Base-by-base conservation (phyloP, 306 rosid genomes). In the Glycine latifolia region DNA sequence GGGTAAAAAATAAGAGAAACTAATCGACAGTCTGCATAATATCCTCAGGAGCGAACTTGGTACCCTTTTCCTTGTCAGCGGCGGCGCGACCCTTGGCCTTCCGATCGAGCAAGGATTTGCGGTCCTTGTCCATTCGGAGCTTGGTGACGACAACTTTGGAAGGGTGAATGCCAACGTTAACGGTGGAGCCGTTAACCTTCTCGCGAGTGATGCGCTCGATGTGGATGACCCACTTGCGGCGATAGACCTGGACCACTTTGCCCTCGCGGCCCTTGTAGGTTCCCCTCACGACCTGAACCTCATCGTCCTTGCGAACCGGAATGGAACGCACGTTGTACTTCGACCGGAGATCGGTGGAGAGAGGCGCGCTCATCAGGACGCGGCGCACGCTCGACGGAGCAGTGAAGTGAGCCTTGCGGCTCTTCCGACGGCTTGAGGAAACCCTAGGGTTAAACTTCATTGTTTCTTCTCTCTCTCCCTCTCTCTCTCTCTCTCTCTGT, bases 31-130 rank as follows among this genome's bases (percentile, higher is more conserved):
- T 88, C 76, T 95, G 99, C 99, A 95, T 91, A 35, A 95, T 88
- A 35, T 95, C 99, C 85, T 95, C 99, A 0, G 99, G 89, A 0
- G 99, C 91, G 76, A 95, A 95, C 90, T 95, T 95, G 67, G 97
- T 88, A 1, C 97, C 99, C 90, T 95, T 95, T 55, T 89, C 99
- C 89, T 95, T 95, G 15, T 95, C 99, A 0, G 99, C 97, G 2
- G 97, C 97, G 37, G 99, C 95, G 15, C 95, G 97, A 1, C 97
- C 99, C 89, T 89, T 93, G 0, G 97, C 99, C 92, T 95, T 95
- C 54, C 99, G 97, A 79, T 93, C 97, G 46, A 95, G 95, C 53
- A 95, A 76, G 0, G 97, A 89, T 75, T 95, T 95, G 1, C 99
- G 85, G 14, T 95, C 99, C 94, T 95, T 95, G 62, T 95, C 99